Percentiles rank a stretch among this genome's conserved stretches.
phyloP scores from a whole-genome alignment of 345 rosid genomes.

The Mangifera indica region DNA sequence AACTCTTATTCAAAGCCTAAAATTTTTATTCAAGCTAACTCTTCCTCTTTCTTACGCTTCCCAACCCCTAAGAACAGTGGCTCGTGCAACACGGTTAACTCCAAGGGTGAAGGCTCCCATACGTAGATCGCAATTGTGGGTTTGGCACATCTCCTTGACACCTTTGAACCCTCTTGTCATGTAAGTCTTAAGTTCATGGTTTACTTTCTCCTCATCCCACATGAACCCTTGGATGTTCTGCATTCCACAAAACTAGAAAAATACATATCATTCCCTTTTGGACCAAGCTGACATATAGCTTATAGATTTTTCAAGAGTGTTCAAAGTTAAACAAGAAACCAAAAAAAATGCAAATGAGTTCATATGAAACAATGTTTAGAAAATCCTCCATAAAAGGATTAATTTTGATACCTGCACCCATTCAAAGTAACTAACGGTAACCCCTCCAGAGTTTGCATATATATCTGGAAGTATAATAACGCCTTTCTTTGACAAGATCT shows the following conservation, averaged over 20 bases:
- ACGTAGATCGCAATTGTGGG: slow-evolving; percentile 83
- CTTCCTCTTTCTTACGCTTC: slow-evolving; percentile 50
- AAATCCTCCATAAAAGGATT: not conserved
- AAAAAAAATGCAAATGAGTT: not conserved
- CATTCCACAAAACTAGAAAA: slow-evolving; percentile 9
- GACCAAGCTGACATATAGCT: not conserved
- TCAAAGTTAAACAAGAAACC: not conserved
- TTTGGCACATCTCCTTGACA: slow-evolving; percentile 79
- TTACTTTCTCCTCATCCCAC: slow-evolving; percentile 97
- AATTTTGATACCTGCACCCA: slow-evolving; percentile 81
- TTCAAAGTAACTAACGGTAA: slow-evolving; percentile 95
- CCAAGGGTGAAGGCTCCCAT: slow-evolving; percentile 99
- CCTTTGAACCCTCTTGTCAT: slow-evolving; percentile 82
- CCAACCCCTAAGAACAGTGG: slow-evolving; percentile 90
- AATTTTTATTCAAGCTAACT: slow-evolving; percentile 24
- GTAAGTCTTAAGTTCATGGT: slow-evolving; percentile 67
- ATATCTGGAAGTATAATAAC: slow-evolving; percentile 93
- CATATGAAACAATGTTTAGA: not conserved
- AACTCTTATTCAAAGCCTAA: slow-evolving; percentile 2
- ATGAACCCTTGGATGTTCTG: slow-evolving; percentile 97
- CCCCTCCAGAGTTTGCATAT: slow-evolving; percentile 96
- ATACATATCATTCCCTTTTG: not conserved
- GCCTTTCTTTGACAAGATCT: slow-evolving; percentile 84
- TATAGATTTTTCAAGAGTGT: not conserved
- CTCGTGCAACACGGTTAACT: slow-evolving; percentile 91